These are phyloP conservation scores for Rhizopus stolonifer DNA, from an alignment of 371 early-diverging fungal genomes.

Conservation along the genomic window DNA sequence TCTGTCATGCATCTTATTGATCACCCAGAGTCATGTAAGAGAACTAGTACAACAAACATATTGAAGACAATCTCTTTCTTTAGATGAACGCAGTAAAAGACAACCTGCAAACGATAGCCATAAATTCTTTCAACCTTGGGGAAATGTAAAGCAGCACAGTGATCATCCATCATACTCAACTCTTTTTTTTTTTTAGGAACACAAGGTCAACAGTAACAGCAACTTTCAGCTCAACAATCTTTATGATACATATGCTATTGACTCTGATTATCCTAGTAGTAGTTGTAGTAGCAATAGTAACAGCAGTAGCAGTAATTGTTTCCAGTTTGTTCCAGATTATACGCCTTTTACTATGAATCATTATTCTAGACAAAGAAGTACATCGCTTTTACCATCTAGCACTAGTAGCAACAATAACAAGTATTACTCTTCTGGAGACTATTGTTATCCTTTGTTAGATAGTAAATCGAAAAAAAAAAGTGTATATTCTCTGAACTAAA, in stretches of 20 bases:
- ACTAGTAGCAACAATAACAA: background rate
- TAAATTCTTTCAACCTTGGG: slow-evolving; percentile 5
- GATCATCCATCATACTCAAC: background rate
- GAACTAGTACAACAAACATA: background rate
- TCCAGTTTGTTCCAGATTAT: slow-evolving; percentile 1
- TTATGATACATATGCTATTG: background rate
- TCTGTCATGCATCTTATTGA: slow-evolving; percentile 30
- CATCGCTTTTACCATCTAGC: slow-evolving; percentile 19
- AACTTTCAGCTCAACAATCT: background rate
- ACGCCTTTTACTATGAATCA: slow-evolving; percentile 4
- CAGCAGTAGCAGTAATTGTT: background rate
- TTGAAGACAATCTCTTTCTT: background rate
- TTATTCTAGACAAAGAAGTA: slow-evolving; percentile 28
- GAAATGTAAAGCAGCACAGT: background rate
- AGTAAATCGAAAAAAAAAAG: background rate
- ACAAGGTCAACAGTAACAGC: background rate
- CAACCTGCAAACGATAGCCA: slow-evolving; percentile 2
- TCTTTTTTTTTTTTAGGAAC: background rate
- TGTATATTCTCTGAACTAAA: no score
- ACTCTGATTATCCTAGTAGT: slow-evolving; percentile 4
- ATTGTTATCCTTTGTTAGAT: background rate
- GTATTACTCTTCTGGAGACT: background rate
- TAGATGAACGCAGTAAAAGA: slow-evolving; percentile 16
- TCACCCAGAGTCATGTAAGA: slow-evolving; percentile 28
- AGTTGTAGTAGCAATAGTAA: slow-evolving; percentile 5